Evolutionary conservation across 2,329 filamentous ascomycete genomes (phyloP), one percentile per base, ranked within the genome.

Genomic region (Ceratocystis eucalypticola): DNA sequence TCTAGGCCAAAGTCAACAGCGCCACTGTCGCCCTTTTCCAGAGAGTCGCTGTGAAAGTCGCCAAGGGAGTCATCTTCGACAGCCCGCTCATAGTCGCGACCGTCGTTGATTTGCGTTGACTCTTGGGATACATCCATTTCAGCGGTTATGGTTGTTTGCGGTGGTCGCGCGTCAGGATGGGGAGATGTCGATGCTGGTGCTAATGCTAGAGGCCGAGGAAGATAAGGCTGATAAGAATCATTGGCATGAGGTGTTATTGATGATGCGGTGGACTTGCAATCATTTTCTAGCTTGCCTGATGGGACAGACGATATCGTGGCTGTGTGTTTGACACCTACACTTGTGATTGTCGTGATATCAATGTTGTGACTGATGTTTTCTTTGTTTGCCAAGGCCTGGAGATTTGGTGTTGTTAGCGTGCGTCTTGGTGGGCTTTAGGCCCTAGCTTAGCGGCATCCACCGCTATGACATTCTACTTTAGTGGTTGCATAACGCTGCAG

Each of bases 101-200:
- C 81, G 57, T 80, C 77, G 69, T 85, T 85, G 67, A 78, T 75
- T 72, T 85, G 82, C 1, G 82, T 85, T 1, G 80, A 79, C 8
- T 81, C 68, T 15, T 69, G 64, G 22, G 68, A 69, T 25, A 62
- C 45, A 28, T 68, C 65, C 61, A 65, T 68, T 48, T n/a, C 25
- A 25, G 53, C 61, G n/a, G 22, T 41, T 8, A 64, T 28, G 53
- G 48, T 44, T 64, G 61, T 66, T 37, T 41, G 37, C 53, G 5
- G 65, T 45, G 25, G 17, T 12, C 41, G 25, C 45, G 53, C 7
- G 53, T 61, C 45, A 48, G 33, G 37, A 15, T 61, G 45, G 20
- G 41, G 33, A 15, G 22, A 50, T 30, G 30, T 46, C 37, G 20
- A 59, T 50, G 65, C 20, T n/a, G 41, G 50, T 33, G 46, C 25